These are phyloP conservation scores for Penicillium sumatraense DNA, from an alignment of 2,329 filamentous ascomycete genomes.

Conservation along the genomic window DNA sequence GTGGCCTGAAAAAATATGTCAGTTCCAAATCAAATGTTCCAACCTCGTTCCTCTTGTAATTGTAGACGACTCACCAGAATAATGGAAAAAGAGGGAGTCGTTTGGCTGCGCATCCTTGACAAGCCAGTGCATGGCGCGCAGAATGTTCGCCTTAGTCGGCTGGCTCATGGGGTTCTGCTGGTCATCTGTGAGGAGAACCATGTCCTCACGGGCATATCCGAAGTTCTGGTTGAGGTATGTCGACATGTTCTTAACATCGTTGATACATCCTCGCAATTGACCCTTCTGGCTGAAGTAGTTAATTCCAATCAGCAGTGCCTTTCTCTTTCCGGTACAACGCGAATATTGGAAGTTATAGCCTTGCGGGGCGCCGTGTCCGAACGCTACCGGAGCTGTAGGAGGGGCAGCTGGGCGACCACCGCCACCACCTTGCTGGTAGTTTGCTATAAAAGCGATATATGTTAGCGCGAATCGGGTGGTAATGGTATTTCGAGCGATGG, in stretches of 20 bases:
- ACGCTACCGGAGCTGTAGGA: constrained; percentile 69
- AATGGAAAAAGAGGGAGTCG: constrained; percentile 97
- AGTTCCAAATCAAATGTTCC: background rate
- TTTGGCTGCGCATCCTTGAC: constrained; percentile 92
- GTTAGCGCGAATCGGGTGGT: background rate
- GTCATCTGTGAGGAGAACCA: constrained; percentile 95
- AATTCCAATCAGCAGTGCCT: constrained; percentile 90
- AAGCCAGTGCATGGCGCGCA: constrained; percentile 96
- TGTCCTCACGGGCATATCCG: constrained; percentile 91
- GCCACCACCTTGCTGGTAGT: constrained; percentile 9
- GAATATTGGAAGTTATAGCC: constrained; percentile 89
- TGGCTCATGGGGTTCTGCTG: constrained; percentile 98
- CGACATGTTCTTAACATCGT: constrained; percentile 97
- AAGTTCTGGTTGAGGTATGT: constrained; percentile 86
- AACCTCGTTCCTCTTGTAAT: background rate
- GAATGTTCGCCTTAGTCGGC: constrained; percentile 92
- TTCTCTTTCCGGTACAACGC: constrained; percentile 83
- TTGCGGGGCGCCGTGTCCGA: constrained; percentile 79
- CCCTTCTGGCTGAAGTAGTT: constrained; percentile 95
- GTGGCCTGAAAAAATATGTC: constrained; percentile 58
- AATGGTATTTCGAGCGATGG: background rate
- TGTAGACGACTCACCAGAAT: constrained; percentile 69
- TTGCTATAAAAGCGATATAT: constrained; percentile 3
- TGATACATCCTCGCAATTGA: constrained; percentile 91
- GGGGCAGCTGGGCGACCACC: constrained; percentile 65